phyloP scores from a whole-genome alignment of 2,329 filamentous ascomycete species.

The Trichocomaceae sp. region DNA sequence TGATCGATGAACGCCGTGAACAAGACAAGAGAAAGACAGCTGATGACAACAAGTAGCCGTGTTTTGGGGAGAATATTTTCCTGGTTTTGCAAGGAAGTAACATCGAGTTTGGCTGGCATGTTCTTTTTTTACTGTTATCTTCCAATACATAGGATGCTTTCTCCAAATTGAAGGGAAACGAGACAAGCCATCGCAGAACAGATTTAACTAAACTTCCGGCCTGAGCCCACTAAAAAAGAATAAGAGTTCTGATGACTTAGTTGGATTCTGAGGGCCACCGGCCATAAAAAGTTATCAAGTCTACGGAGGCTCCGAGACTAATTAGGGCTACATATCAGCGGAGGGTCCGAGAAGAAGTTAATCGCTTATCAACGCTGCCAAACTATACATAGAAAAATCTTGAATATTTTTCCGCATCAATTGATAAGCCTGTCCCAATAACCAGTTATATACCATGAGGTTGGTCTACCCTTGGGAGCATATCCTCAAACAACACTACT shows the following conservation, averaged over 20 bases:
- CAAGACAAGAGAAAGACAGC: constrained; percentile 46
- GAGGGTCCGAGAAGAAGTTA: not conserved
- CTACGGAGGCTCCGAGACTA: not conserved
- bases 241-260: not conserved
- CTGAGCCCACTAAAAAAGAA: too few relatives aligned
- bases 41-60: constrained; percentile 44
- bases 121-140: not conserved
- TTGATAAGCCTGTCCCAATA: not conserved
- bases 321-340: not conserved
- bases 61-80: constrained; percentile 51
- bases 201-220: not conserved
- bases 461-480: not conserved
- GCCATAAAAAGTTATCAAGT: not conserved
- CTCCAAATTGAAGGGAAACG: not conserved
- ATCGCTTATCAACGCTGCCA: not conserved
- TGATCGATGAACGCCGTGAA: constrained; percentile 53
- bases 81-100: constrained; percentile 45
- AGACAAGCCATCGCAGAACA: not conserved
- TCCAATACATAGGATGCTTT: not conserved
- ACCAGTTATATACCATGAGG: not conserved
- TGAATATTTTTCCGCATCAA: not conserved
- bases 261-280: too few relatives aligned
- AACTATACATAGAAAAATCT: too few relatives aligned
- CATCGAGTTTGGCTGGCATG: constrained; percentile 9
- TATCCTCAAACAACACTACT: not conserved